phyloP scores from a whole-genome alignment of 495 filamentous ascomycete genomes.

The Penicillium paxilli region DNA sequence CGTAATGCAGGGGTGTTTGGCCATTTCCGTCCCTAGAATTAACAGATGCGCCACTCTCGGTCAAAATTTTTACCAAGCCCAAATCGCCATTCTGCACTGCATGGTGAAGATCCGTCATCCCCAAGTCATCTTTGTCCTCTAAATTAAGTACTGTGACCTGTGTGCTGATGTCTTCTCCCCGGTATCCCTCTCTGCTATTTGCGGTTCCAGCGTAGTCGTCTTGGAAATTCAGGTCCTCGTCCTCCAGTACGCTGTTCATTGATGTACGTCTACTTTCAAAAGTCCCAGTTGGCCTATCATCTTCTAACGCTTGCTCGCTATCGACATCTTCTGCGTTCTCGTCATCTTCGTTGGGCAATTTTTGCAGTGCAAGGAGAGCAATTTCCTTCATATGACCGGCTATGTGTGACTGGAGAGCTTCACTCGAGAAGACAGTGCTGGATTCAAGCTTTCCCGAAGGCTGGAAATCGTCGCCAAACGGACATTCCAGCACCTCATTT shows the following conservation, averaged over 20 bases:
- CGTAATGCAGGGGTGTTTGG: constrained; percentile 34
- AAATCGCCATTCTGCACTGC: constrained; percentile 25
- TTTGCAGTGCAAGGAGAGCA: constrained; percentile 34
- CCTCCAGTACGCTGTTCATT: constrained; percentile 34
- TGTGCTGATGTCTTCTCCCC: constrained; percentile 24
- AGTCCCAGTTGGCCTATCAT: constrained; percentile 12
- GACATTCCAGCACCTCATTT: constrained; percentile 26
- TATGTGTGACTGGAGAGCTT: constrained; percentile 32
- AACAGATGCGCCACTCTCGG: constrained; percentile 21
- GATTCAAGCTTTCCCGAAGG: constrained; percentile 21
- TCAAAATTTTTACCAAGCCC: constrained; percentile 23
- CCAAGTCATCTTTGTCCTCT: constrained; percentile 27
- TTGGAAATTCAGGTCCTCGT: constrained; percentile 27
- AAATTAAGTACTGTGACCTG: constrained; percentile 23
- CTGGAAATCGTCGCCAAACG: constrained; percentile 34
- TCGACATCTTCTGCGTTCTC: constrained; percentile 22
- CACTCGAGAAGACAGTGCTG: constrained; percentile 27
- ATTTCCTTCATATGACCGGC: constrained; percentile 36
- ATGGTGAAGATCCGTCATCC: constrained; percentile 32
- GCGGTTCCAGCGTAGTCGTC: constrained; percentile 18
- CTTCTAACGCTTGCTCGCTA: constrained; percentile 30
- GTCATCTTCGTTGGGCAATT: constrained; percentile 28
- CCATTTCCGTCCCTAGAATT: constrained; percentile 23
- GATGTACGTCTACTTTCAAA: constrained; percentile 20
- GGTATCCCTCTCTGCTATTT: constrained; percentile 7